Conservation (phyloP, 2,329 filamentous ascomycete genomes). For the Pyrenophora teres region DNA sequence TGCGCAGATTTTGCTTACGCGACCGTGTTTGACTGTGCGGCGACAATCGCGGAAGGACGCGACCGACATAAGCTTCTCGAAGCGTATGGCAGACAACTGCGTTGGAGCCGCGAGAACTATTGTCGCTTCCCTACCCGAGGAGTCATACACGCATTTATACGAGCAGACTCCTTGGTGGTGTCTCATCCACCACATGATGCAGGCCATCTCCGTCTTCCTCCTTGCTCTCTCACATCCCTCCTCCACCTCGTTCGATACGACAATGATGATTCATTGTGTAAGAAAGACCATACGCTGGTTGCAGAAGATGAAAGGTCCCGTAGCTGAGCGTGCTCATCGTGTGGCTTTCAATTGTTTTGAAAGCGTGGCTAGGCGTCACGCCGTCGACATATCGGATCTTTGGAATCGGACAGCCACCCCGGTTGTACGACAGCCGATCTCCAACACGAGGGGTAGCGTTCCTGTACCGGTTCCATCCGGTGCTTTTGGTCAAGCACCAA, state of each 20-base stretch:
- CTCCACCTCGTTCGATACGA: constrained; percentile 23
- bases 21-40: constrained; percentile 44
- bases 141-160: constrained; percentile 38
- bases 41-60: constrained; percentile 22
- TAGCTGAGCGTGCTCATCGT: constrained; percentile 31
- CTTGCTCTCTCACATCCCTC: constrained; percentile 43
- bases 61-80: constrained; percentile 33
- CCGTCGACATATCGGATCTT: constrained; percentile 17
- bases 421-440: not conserved
- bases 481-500: not conserved
- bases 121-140: constrained; percentile 44
- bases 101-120: constrained; percentile 45
- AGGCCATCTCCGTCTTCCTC: constrained; percentile 47
- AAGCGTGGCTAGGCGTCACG: constrained; percentile 24
- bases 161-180: constrained; percentile 50
- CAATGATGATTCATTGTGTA: constrained; percentile 28
- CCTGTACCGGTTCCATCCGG: not conserved
- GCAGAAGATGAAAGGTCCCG: constrained; percentile 36
- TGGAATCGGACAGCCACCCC: constrained; percentile 7
- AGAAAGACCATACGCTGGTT: constrained; percentile 45
- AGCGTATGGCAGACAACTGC: constrained; percentile 41
- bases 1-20: constrained; percentile 49
- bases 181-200: constrained; percentile 48
- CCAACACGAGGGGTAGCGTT: not conserved
- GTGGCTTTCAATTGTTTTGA: constrained; percentile 27